phyloP scores from a whole-genome alignment of 2,329 filamentous ascomycete genomes.

The Alternaria ethzedia region DNA sequence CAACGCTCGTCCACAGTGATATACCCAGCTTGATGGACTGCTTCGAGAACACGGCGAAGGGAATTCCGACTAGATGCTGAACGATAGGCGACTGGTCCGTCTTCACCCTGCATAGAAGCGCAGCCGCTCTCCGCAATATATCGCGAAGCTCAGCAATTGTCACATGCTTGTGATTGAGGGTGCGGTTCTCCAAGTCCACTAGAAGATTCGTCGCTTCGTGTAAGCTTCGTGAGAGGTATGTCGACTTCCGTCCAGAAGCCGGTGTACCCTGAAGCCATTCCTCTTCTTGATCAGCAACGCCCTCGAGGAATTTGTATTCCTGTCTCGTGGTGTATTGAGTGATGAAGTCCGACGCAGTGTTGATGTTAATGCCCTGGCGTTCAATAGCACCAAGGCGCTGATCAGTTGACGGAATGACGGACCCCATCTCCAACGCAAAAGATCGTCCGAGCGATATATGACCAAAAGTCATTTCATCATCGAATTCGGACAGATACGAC shows the following conservation, averaged over 20 bases:
- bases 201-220: slow-evolving; percentile 65
- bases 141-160: slow-evolving; percentile 78
- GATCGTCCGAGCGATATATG: slow-evolving; percentile 92
- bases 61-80: slow-evolving; percentile 88
- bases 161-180: slow-evolving; percentile 71
- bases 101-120: slow-evolving; percentile 79
- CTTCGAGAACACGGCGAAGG: slow-evolving; percentile 91
- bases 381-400: slow-evolving; percentile 84
- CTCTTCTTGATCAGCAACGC: slow-evolving; percentile 70
- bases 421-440: slow-evolving; percentile 92
- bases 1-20: slow-evolving; percentile 94
- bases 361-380: slow-evolving; percentile 74
- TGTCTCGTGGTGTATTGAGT: slow-evolving; percentile 97
- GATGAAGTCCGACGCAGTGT: slow-evolving; percentile 93
- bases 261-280: slow-evolving; percentile 63
- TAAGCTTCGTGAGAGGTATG: slow-evolving; percentile 51
- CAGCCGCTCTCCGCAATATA: slow-evolving; percentile 82
- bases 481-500: slow-evolving; percentile 94
- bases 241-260: slow-evolving; percentile 17
- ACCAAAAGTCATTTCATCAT: slow-evolving; percentile 88
- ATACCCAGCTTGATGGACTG: slow-evolving; percentile 95
- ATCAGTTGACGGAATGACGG: slow-evolving; percentile 82
- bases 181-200: slow-evolving; percentile 73
- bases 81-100: slow-evolving; percentile 79
- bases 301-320: slow-evolving; percentile 89